A percentile compares a stretch with the other conserved stretches of the same genome.
Evolutionary conservation across 2,329 filamentous ascomycete genomes (phyloP).

Genomic region (Verruconis gallopava): DNA sequence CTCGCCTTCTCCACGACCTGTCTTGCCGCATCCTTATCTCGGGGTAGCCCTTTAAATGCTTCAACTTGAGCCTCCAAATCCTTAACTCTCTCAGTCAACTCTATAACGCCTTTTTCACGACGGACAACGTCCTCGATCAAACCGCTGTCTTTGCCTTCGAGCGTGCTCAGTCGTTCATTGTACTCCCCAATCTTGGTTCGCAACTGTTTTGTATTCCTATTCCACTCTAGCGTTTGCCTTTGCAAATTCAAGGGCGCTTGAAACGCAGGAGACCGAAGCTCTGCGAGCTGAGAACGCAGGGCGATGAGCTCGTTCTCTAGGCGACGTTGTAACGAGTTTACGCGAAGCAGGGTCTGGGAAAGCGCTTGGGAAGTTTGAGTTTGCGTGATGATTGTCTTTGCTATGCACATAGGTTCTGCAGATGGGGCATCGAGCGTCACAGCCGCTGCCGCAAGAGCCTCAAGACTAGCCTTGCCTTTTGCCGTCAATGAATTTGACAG

Average conservation of each 20-base stretch:
- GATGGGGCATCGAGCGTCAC: slow-evolving; percentile 5
- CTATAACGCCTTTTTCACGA: slow-evolving; percentile 46
- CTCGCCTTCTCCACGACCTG: slow-evolving; percentile 57
- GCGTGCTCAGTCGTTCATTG: slow-evolving; percentile 19
- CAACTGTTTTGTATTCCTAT: slow-evolving; percentile 10
- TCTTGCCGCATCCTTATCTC: slow-evolving; percentile 54
- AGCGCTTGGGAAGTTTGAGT: slow-evolving; percentile 7
- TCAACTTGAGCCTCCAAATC: slow-evolving; percentile 49
- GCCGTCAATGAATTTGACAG: neutral
- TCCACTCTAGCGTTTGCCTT: slow-evolving; percentile 10
- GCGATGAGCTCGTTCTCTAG: slow-evolving; percentile 8
- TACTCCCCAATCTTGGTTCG: slow-evolving; percentile 11
- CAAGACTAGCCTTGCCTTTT: neutral
- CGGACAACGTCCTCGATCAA: slow-evolving; percentile 45
- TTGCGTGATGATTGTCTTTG: slow-evolving; percentile 5
- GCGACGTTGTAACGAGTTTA: slow-evolving; percentile 5
- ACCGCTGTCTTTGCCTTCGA: slow-evolving; percentile 12
- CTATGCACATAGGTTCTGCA: slow-evolving; percentile 3
- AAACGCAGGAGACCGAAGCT: slow-evolving; percentile 9
- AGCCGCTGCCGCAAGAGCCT: slow-evolving; percentile 1
- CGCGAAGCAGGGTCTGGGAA: slow-evolving; percentile 1
- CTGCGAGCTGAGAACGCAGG: slow-evolving; percentile 5
- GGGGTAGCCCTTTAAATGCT: slow-evolving; percentile 59
- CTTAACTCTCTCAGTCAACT: slow-evolving; percentile 44
- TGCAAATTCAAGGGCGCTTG: slow-evolving; percentile 8